Evolutionary conservation across 2,329 filamentous ascomycete species (phyloP).

Genomic region (Onygenales sp.): DNA sequence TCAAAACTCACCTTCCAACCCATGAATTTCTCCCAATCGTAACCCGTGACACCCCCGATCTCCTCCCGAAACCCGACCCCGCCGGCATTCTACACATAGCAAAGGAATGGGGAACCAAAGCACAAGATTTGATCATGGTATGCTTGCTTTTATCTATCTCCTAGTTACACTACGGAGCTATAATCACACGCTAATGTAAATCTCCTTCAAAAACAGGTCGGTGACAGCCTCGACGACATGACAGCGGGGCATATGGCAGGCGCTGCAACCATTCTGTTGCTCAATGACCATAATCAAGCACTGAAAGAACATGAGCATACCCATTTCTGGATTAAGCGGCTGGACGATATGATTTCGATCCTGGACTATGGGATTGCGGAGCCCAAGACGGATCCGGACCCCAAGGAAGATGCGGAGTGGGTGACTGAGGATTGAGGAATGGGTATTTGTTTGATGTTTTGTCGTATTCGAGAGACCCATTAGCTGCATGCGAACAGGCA

Average conservation of each 20-base stretch:
- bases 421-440: conserved; percentile 1
- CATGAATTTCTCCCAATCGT: conserved; percentile 68
- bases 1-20: conserved; percentile 62
- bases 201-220: conserved; percentile 32
- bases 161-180: background rate
- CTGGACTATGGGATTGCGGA: conserved; percentile 65
- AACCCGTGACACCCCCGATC: conserved; percentile 63
- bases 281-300: conserved; percentile 69
- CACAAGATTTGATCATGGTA: conserved; percentile 48
- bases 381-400: background rate
- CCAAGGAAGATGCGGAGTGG: background rate
- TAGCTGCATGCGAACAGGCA: background rate
- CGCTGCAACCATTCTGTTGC: conserved; percentile 79
- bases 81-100: conserved; percentile 84
- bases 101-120: conserved; percentile 54
- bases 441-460: background rate
- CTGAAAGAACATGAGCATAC: conserved; percentile 65
- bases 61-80: conserved; percentile 70
- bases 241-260: conserved; percentile 74
- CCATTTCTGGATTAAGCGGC: conserved; percentile 58
- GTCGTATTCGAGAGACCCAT: background rate
- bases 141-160: background rate
- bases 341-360: conserved; percentile 69
- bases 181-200: background rate
- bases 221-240: conserved; percentile 87